Evolutionary conservation across 495 filamentous ascomycete genomes (phyloP), one percentile per base, ranked within the genome.

Genomic region (Aspergillus sparsus): DNA sequence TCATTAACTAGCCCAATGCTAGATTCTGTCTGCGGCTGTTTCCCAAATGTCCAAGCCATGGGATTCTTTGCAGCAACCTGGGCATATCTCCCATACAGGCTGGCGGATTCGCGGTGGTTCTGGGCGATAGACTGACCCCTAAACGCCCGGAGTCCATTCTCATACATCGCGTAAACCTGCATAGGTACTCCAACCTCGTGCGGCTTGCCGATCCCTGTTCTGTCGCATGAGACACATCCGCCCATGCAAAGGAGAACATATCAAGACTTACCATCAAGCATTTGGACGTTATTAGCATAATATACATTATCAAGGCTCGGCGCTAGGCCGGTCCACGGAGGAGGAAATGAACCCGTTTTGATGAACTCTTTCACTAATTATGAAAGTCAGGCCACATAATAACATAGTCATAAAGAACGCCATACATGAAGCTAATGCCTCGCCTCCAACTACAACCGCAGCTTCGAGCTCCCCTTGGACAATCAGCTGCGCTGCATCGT

Each of bases 21-120:
- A 7, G 10, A 6, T n/a, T 41, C 37, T 0, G 37, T 9, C n/a
- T 41, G 11, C 6, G 37, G 37, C 13, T 41, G 3, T n/a, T 41
- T 41, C 7, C 37, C 37, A n/a, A 41, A 41, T 0, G 37, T 9
- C 37, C 37, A 41, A 41, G 37, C 37, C 37, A n/a, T 41, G 0
- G 37, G 37, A 9, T 41, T 72, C 92, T 95, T 67, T 91, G 92
- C 16, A 83, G 82, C 71, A 92, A 86, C 46, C 79, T 80, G 16
- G 86, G 94, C 58, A 91, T 41, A 41, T 41, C 37, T 5, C 37
- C 37, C 37, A n/a, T 41, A 41, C 8, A 41, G 7, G 3, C 8
- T 41, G 10, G 37, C 37, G 10, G 37, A 41, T 41, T 41, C 37
- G 4, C 0, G 37, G 37, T 41, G 37, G 37, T 41, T 41, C 6